Conservation (phyloP, 306 rosid species). For the Notholithocarpus densiflorus region DNA sequence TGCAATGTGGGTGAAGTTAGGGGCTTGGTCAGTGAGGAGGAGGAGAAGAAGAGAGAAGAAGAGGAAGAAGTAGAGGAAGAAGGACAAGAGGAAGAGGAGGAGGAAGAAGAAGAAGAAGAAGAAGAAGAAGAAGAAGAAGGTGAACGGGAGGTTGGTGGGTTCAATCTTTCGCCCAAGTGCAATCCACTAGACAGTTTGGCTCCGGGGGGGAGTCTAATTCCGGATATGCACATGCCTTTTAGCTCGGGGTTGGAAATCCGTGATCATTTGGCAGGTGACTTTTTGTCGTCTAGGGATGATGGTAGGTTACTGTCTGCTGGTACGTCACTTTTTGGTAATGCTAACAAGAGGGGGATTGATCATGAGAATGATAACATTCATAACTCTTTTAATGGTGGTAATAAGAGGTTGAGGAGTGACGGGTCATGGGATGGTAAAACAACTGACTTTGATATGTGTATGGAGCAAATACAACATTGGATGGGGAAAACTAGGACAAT, state of each 20-base stretch:
- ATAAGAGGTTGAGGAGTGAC: constrained; percentile 67
- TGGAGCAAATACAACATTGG: constrained; percentile 63
- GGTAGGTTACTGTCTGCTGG: constrained; percentile 43
- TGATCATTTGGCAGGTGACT: constrained; percentile 51
- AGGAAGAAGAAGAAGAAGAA: constrained; percentile 21
- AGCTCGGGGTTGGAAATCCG: constrained; percentile 64
- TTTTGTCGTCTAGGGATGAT: constrained; percentile 70
- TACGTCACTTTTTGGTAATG: constrained; percentile 59
- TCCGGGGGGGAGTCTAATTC: constrained; percentile 58
- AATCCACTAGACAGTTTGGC: constrained; percentile 57
- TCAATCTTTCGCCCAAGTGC: constrained; percentile 54
- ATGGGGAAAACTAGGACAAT: constrained; percentile 66
- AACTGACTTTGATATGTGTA: constrained; percentile 48
- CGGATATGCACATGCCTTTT: constrained; percentile 51
- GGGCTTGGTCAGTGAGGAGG: constrained; percentile 31
- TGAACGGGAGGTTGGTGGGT: constrained; percentile 47
- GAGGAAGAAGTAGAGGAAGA: constrained; percentile 27
- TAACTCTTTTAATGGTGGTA: constrained; percentile 48
- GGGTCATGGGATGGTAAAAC: constrained; percentile 55
- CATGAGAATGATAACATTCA: constrained; percentile 53
- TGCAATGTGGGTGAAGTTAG: constrained; percentile 43
- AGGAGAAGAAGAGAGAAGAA: constrained; percentile 32
- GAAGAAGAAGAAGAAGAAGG: constrained; percentile 34
- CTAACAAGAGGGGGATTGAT: constrained; percentile 62
- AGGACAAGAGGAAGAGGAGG: constrained; percentile 30